Evolutionary conservation across 169 alveolate species (phyloP).

Genomic region (Plasmodium gaboni): DNA sequence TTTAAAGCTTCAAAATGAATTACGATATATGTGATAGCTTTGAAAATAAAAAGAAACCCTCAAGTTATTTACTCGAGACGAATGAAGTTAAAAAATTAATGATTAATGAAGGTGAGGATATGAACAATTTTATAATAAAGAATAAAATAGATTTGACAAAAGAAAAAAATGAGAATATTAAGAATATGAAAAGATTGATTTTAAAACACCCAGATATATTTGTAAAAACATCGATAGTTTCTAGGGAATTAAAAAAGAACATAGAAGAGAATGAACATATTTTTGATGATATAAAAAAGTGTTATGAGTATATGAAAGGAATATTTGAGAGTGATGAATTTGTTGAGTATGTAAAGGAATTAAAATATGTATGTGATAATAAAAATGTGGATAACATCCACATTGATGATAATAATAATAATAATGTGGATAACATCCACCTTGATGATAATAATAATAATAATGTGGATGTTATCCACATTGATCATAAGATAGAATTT

Average conservation of each 20-base stretch:
- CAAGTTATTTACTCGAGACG: too few relatives aligned
- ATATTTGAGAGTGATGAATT: slow-evolving; percentile 29
- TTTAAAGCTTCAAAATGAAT: slow-evolving; percentile 12
- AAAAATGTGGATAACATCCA: too few relatives aligned
- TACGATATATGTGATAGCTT: too few relatives aligned
- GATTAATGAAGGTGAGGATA: slow-evolving; percentile 57
- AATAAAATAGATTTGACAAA: slow-evolving; percentile 58
- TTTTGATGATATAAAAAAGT: slow-evolving; percentile 23
- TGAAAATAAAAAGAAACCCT: too few relatives aligned
- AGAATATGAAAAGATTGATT: slow-evolving; percentile 70
- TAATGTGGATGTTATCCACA: not conserved
- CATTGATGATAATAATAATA: too few relatives aligned
- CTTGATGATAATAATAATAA: too few relatives aligned
- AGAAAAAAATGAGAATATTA: slow-evolving; percentile 60
- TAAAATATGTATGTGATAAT: slow-evolving; percentile 3
- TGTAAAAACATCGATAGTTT: slow-evolving; percentile 48
- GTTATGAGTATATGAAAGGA: slow-evolving; percentile 32
- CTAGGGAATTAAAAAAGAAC: slow-evolving; percentile 48
- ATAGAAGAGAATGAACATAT: slow-evolving; percentile 21
- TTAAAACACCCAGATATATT: slow-evolving; percentile 54
- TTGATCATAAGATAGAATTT: too few relatives aligned
- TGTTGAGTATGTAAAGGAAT: slow-evolving; percentile 9
- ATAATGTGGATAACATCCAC: too few relatives aligned
- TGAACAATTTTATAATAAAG: slow-evolving; percentile 25
- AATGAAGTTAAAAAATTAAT: slow-evolving; percentile 34